phyloP scores from a whole-genome alignment of 2,329 filamentous ascomycete genomes.

The Cladobotryum protrusum region DNA sequence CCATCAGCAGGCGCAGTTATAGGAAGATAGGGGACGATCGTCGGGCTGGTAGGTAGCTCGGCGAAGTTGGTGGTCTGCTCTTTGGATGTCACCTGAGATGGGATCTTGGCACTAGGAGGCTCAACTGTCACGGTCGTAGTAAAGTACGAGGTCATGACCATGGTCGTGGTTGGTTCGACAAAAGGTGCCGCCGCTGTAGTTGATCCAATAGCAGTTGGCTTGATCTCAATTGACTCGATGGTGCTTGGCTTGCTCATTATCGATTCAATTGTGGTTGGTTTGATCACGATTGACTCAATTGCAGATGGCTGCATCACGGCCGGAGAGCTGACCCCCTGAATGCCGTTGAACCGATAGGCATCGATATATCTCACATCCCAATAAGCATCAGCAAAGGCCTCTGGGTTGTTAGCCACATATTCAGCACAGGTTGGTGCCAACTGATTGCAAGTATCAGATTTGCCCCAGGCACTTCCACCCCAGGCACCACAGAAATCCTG shows the following conservation, averaged over 20 bases:
- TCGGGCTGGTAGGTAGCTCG: too few relatives aligned
- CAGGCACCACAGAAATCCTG: conserved; percentile 72
- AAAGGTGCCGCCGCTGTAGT: not conserved
- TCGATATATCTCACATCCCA: conserved; percentile 53
- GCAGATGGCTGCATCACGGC: too few relatives aligned
- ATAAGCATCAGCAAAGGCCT: conserved; percentile 36
- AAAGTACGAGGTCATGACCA: conserved; percentile 19
- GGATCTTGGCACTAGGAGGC: conserved; percentile 14
- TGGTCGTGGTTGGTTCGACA: conserved; percentile 21
- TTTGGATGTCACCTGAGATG: not conserved
- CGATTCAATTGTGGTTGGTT: too few relatives aligned
- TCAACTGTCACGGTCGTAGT: conserved; percentile 23
- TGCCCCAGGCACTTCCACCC: conserved; percentile 47
- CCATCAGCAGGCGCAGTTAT: too few relatives aligned
- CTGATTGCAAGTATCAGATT: conserved; percentile 30
- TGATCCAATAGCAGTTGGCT: too few relatives aligned
- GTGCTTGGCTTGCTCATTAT: too few relatives aligned
- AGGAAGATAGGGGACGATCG: too few relatives aligned
- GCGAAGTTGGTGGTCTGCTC: too few relatives aligned
- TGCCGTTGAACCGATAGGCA: conserved; percentile 29
- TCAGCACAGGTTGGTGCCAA: conserved; percentile 40
- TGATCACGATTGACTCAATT: too few relatives aligned
- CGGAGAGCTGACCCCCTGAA: too few relatives aligned
- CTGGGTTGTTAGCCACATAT: conserved; percentile 41
- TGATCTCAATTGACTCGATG: too few relatives aligned